phyloP scores from a whole-genome alignment of 441 rosid genomes.

The Melastoma candidum region DNA sequence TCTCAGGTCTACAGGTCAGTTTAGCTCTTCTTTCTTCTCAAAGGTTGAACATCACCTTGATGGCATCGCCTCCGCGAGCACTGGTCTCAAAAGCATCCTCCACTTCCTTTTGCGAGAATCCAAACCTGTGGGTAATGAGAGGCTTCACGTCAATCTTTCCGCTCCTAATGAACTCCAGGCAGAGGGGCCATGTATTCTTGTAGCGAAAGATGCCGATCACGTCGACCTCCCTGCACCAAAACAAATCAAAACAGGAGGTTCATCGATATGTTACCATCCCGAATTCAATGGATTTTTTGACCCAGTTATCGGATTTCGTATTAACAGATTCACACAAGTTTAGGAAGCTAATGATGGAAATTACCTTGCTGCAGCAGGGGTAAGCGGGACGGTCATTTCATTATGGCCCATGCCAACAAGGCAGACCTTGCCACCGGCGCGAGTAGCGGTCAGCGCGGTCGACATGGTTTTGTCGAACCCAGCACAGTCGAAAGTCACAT shows the following conservation, averaged over 20 bases:
- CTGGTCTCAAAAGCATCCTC: slow-evolving; percentile 73
- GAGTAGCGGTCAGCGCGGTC: slow-evolving; percentile 64
- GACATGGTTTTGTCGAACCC: slow-evolving; percentile 84
- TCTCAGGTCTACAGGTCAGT: too few species aligned
- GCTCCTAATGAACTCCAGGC: slow-evolving; percentile 56
- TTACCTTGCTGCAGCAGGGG: slow-evolving; percentile 88
- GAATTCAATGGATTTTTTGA: too few species aligned
- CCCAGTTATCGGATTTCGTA: too few species aligned
- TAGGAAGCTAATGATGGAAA: too few species aligned
- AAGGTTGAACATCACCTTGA: slow-evolving; percentile 90
- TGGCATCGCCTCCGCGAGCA: slow-evolving; percentile 81
- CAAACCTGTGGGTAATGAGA: slow-evolving; percentile 75
- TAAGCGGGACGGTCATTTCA: slow-evolving; percentile 74
- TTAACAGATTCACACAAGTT: neutral
- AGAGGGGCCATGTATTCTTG: slow-evolving; percentile 84
- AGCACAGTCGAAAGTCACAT: slow-evolving; percentile 76
- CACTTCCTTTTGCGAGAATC: slow-evolving; percentile 78
- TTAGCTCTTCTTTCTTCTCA: slow-evolving; percentile 13
- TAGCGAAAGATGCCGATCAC: slow-evolving; percentile 71
- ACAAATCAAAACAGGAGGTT: neutral
- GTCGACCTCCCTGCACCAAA: slow-evolving; percentile 64
- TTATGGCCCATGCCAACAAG: slow-evolving; percentile 87
- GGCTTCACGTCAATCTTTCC: slow-evolving; percentile 92
- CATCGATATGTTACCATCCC: neutral
- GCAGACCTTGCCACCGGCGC: slow-evolving; percentile 79